Evolutionary conservation across 257 asterid genomes (phyloP).

Genomic region (Solanum corneliomulleri): DNA sequence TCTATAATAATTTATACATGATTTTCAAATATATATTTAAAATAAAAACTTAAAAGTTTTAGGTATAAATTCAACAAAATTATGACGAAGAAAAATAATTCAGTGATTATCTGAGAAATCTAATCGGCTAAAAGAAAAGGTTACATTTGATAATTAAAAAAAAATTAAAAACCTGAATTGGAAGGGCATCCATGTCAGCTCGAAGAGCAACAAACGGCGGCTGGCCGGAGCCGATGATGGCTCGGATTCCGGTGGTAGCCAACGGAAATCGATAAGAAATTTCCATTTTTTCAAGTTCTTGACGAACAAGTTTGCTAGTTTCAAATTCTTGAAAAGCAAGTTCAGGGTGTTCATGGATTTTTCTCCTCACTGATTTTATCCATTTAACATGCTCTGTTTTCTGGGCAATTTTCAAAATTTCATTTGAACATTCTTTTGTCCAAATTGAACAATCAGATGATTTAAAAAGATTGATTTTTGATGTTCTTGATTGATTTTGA

Average conservation of each 20-base stretch:
- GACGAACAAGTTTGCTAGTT: slow-evolving; percentile 53
- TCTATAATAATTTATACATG: background rate
- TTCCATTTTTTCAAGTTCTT: slow-evolving; percentile 49
- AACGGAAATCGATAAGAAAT: slow-evolving; percentile 50
- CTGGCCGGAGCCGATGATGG: slow-evolving; percentile 56
- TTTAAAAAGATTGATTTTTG: background rate
- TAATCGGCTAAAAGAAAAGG: background rate
- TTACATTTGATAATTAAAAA: background rate
- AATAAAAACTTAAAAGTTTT: no score
- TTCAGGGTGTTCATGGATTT: slow-evolving; percentile 76
- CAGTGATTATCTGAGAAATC: background rate
- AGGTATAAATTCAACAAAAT: no score
- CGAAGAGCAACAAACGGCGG: slow-evolving; percentile 84
- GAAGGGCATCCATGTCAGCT: slow-evolving; percentile 98
- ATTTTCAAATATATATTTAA: no score
- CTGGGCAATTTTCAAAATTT: slow-evolving; percentile 31
- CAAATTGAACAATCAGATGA: slow-evolving; percentile 24
- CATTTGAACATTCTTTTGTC: slow-evolving; percentile 44
- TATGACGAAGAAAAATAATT: no score
- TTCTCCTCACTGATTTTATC: slow-evolving; percentile 56
- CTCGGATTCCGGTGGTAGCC: slow-evolving; percentile 75
- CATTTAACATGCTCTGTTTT: slow-evolving; percentile 29
- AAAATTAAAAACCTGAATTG: slow-evolving; percentile 53
- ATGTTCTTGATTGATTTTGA: background rate
- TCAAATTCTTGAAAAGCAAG: slow-evolving; percentile 75